Conservation (phyloP, 164 flowering plant species). For the Magnolia sinica region DNA sequence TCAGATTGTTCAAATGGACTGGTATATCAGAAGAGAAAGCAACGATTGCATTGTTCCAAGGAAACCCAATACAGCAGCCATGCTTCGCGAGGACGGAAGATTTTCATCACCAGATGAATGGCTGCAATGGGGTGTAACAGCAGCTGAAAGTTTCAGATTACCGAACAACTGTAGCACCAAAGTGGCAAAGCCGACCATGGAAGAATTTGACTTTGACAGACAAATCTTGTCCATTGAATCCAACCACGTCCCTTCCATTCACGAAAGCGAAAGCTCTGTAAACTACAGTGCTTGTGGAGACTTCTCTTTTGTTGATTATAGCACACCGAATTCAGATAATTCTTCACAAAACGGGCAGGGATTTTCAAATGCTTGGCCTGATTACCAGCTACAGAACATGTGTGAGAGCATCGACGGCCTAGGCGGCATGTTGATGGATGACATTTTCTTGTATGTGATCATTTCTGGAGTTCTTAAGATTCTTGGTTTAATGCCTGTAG, state of each 20-base stretch:
- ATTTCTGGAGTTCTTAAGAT: slow-evolving; percentile 37
- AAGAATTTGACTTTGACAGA: slow-evolving; percentile 16
- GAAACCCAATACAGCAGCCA: slow-evolving; percentile 14
- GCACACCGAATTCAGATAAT: slow-evolving; percentile 8
- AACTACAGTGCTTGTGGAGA: slow-evolving; percentile 13
- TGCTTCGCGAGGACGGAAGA: slow-evolving; percentile 4
- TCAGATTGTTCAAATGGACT: slow-evolving; percentile 30
- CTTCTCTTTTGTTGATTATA: slow-evolving; percentile 9
- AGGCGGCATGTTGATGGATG: slow-evolving; percentile 31
- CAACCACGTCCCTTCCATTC: slow-evolving; percentile 11
- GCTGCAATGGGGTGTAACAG: slow-evolving; percentile 26
- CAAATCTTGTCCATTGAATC: slow-evolving; percentile 12
- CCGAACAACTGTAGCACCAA: slow-evolving; percentile 11
- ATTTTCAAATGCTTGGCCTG: slow-evolving; percentile 15
- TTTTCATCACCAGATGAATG: slow-evolving; percentile 25
- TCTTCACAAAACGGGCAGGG: slow-evolving; percentile 14
- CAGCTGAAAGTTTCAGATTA: slow-evolving; percentile 10
- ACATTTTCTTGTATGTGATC: slow-evolving; percentile 47
- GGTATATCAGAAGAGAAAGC: slow-evolving; percentile 24
- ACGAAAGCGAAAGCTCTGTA: slow-evolving; percentile 12
- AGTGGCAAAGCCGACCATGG: slow-evolving; percentile 7
- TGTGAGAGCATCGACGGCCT: slow-evolving; percentile 16
- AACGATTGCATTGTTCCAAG: slow-evolving; percentile 27
- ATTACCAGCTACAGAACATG: slow-evolving; percentile 21
- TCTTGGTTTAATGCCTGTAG: slow-evolving; percentile 32